Evolutionary conservation across 2,329 filamentous ascomycete species (phyloP).

Genomic region (Talaromyces sp.): DNA sequence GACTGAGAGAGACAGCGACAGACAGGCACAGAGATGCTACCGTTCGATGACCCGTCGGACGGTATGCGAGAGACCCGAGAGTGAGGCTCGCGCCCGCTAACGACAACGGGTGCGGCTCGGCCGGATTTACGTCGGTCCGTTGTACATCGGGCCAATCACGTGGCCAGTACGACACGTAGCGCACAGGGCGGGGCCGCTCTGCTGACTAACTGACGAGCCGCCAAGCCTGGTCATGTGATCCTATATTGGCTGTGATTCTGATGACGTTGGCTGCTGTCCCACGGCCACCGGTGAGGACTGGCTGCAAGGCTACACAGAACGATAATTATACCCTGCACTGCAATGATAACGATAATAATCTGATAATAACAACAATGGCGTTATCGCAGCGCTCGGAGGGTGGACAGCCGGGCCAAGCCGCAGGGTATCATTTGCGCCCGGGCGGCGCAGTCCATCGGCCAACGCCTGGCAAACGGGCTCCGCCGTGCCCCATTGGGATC

Average conservation of each 20-base stretch:
- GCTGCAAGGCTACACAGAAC: too few species aligned
- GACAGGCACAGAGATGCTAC: neutral
- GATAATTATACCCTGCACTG: too few species aligned
- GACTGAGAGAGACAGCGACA: neutral
- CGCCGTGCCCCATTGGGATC: neutral
- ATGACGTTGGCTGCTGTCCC: neutral
- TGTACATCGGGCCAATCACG: neutral
- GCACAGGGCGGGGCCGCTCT: neutral
- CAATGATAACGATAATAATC: too few species aligned
- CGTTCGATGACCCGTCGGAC: conserved; percentile 1
- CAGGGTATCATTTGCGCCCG: neutral
- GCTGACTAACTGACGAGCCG: neutral
- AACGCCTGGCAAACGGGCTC: neutral
- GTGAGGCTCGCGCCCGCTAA: conserved; percentile 9
- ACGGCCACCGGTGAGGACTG: too few species aligned
- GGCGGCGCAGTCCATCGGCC: neutral
- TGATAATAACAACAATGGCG: neutral
- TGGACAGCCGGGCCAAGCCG: neutral
- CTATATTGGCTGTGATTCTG: neutral
- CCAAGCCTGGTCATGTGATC: too few species aligned
- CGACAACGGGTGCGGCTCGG: neutral
- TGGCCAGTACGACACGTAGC: neutral
- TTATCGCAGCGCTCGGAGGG: neutral
- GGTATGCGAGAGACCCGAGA: neutral
- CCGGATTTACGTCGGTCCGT: conserved; percentile 9